Evolutionary conservation across 192 early-diverging fungal genomes (phyloP).

Genomic region (Martensiomyces pterosporus): DNA sequence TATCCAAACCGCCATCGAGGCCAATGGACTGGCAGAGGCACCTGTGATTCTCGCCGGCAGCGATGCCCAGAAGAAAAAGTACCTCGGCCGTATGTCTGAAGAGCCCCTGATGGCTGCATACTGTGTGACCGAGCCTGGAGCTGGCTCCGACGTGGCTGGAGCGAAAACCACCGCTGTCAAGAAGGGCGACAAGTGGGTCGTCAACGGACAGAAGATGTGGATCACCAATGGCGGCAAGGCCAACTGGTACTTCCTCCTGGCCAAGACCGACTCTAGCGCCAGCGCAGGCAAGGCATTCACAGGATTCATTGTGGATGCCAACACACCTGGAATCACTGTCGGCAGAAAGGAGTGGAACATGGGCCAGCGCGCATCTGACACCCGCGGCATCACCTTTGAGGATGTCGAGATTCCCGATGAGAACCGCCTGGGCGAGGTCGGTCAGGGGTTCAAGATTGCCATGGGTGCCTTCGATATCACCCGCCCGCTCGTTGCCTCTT

Average conservation of each 20-base stretch:
- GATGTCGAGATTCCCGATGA: conserved; percentile 79
- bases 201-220: conserved; percentile 96
- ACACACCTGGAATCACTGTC: conserved; percentile 82
- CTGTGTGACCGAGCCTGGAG: conserved; percentile 79
- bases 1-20: conserved; percentile 96
- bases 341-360: conserved; percentile 97
- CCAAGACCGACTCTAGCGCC: conserved; percentile 78
- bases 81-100: conserved; percentile 94
- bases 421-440: conserved; percentile 67
- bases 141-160: conserved; percentile 74
- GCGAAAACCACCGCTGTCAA: conserved; percentile 65
- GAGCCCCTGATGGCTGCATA: conserved; percentile 94
- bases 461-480: conserved; percentile 97
- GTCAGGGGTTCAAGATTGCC: conserved; percentile 93
- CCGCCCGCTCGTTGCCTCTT: conserved; percentile 84
- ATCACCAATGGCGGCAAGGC: conserved; percentile 96
- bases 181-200: conserved; percentile 74
- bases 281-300: conserved; percentile 85
- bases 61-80: conserved; percentile 92
- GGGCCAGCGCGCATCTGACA: conserved; percentile 93
- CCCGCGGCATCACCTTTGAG: conserved; percentile 83
- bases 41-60: conserved; percentile 85
- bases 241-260: conserved; percentile 97
- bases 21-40: conserved; percentile 91
- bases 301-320: conserved; percentile 90